Evolutionary conservation across 202 grass and related monocot species (phyloP).

Genomic region (Elaeis oleifera): DNA sequence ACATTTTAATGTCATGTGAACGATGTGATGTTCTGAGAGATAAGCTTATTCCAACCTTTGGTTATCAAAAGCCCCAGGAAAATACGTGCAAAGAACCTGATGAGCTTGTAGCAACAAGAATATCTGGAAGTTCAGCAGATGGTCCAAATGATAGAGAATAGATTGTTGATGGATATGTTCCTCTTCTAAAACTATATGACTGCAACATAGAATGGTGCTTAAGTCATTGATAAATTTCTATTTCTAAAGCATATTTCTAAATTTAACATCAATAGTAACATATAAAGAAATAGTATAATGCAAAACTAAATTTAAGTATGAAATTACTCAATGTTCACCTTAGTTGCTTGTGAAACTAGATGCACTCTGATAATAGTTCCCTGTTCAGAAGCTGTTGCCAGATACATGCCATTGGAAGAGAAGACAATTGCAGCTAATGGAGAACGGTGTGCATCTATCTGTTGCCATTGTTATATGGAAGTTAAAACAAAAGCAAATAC

Average conservation of each 20-base stretch:
- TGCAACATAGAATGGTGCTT: conserved; percentile 9
- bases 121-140: conserved; percentile 46
- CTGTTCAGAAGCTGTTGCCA: conserved; percentile 90
- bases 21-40: not conserved
- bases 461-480: conserved; percentile 17
- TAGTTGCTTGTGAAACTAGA: conserved; percentile 73
- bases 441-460: conserved; percentile 92
- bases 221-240: no score
- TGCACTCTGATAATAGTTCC: conserved; percentile 91
- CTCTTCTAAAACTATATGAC: conserved; percentile 82
- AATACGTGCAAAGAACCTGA: conserved; percentile 95
- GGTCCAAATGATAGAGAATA: conserved; percentile 83
- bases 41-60: conserved; percentile 40
- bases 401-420: conserved; percentile 68
- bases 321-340: conserved; percentile 34
- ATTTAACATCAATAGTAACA: no score
- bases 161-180: conserved; percentile 89
- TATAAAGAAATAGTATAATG: no score
- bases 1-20: no score
- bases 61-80: conserved; percentile 59
- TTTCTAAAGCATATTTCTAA: no score
- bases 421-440: conserved; percentile 75
- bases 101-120: conserved; percentile 90
- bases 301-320: conserved; percentile 3
- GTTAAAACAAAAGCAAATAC: conserved; percentile 6